Evolutionary conservation across 2,329 filamentous ascomycete species (phyloP).

Genomic region (Ramichloridium luteum): DNA sequence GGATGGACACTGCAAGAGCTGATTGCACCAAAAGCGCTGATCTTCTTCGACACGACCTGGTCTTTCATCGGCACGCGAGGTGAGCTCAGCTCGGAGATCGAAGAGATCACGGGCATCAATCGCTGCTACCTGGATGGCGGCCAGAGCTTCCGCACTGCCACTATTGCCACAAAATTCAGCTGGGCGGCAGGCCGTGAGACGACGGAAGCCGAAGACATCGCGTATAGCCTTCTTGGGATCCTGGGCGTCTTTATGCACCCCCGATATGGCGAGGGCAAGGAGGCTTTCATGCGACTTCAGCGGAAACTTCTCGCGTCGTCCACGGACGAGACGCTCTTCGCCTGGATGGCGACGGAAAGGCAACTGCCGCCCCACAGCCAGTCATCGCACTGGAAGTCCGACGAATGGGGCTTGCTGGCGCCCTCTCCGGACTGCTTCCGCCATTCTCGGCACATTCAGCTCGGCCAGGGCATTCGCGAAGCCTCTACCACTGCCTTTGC

Average conservation of each 20-base stretch:
- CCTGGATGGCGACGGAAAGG: not conserved
- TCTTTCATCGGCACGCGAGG: not conserved
- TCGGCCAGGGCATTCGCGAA: too few species aligned
- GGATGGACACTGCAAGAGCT: slow-evolving; percentile 10
- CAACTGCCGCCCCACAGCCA: not conserved
- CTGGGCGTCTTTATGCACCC: slow-evolving; percentile 33
- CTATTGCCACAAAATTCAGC: slow-evolving; percentile 1
- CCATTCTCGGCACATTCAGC: too few species aligned
- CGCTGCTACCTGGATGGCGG: not conserved
- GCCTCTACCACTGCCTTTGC: too few species aligned
- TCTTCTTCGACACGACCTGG: not conserved
- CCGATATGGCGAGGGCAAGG: slow-evolving; percentile 26
- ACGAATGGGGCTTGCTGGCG: not conserved
- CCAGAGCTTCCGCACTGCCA: not conserved
- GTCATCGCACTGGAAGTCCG: not conserved
- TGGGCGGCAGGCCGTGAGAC: slow-evolving; percentile 4
- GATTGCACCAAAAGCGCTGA: not conserved
- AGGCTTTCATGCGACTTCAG: slow-evolving; percentile 1
- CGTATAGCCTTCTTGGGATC: slow-evolving; percentile 34
- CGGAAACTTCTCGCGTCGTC: not conserved
- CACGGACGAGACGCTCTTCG: not conserved
- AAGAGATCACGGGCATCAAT: not conserved
- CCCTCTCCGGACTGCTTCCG: slow-evolving; percentile 1
- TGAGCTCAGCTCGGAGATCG: slow-evolving; percentile 1
- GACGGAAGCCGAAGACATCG: slow-evolving; percentile 27